Conservation (phyloP, 208 protist genomes). For the Tetramitus jugosus region DNA sequence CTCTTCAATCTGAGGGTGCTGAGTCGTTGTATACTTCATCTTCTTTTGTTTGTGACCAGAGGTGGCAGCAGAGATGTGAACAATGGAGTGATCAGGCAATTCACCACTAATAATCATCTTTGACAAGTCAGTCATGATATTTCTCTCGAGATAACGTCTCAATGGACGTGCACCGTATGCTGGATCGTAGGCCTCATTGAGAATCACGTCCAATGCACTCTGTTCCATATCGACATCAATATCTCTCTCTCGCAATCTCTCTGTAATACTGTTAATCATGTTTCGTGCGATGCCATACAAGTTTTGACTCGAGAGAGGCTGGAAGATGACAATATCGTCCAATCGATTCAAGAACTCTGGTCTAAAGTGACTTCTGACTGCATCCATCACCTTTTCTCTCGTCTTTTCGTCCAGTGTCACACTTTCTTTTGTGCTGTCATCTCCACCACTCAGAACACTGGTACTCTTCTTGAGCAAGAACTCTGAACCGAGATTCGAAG, state of each 20-base stretch:
- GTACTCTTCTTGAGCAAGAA: no score
- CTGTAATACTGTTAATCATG: conserved; percentile 53
- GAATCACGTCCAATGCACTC: conserved; percentile 58
- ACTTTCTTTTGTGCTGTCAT: no score
- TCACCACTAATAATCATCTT: conserved; percentile 67
- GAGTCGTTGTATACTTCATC: no score
- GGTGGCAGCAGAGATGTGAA: not conserved
- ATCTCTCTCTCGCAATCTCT: conserved; percentile 51
- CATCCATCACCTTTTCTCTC: not conserved
- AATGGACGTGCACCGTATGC: conserved; percentile 78
- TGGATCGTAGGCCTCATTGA: conserved; percentile 57
- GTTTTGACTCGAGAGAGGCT: conserved; percentile 27
- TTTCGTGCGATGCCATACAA: conserved; percentile 47
- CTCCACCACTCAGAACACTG: no score
- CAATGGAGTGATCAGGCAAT: conserved; percentile 41
- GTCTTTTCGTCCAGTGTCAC: conserved; percentile 54
- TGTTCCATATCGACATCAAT: conserved; percentile 50
- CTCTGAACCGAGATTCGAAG: conserved; percentile 86
- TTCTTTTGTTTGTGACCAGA: no score
- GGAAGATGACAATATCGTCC: conserved; percentile 24
- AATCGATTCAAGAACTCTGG: conserved; percentile 29
- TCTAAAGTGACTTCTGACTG: not conserved
- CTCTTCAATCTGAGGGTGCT: no score
- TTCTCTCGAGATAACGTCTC: conserved; percentile 68
- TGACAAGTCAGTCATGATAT: conserved; percentile 71